Conservation (phyloP, 177 flowering plant genomes). For the Vitis hybrid region DNA sequence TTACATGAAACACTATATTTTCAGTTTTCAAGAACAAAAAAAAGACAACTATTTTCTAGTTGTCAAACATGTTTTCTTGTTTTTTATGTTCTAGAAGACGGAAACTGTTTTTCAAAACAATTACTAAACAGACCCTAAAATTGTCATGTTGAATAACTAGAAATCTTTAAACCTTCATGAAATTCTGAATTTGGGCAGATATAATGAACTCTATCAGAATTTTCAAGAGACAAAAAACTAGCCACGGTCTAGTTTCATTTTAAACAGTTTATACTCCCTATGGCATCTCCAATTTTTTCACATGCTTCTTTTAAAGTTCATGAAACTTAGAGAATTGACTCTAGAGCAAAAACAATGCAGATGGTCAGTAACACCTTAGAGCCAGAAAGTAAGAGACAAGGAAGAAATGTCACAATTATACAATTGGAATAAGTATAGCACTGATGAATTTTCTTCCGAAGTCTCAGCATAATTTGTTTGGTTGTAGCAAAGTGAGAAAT, state of each 20-base stretch:
- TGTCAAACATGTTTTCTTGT: not conserved
- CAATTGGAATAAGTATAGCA: not conserved
- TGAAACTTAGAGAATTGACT: not conserved
- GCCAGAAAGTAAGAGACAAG: not conserved
- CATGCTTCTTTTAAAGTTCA: not conserved
- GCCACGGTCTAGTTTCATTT: not conserved
- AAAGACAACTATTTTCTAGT: too few species aligned
- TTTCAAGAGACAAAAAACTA: not conserved
- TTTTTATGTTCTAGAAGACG: not conserved
- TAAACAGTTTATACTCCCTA: not conserved
- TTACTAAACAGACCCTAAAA: not conserved
- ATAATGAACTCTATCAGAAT: not conserved
- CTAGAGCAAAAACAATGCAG: too few species aligned
- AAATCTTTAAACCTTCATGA: not conserved
- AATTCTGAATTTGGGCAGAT: not conserved
- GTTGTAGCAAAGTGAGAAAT: not conserved
- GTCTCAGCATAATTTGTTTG: not conserved
- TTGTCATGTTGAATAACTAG: not conserved
- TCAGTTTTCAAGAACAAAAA: too few species aligned
- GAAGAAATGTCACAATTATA: not conserved
- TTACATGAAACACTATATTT: too few species aligned
- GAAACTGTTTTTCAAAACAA: not conserved
- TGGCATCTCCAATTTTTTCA: not conserved
- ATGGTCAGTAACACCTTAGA: too few species aligned
- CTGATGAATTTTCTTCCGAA: not conserved